Conservation (phyloP, 805 yeast genomes). For the Cephaloascus albidus region DNA sequence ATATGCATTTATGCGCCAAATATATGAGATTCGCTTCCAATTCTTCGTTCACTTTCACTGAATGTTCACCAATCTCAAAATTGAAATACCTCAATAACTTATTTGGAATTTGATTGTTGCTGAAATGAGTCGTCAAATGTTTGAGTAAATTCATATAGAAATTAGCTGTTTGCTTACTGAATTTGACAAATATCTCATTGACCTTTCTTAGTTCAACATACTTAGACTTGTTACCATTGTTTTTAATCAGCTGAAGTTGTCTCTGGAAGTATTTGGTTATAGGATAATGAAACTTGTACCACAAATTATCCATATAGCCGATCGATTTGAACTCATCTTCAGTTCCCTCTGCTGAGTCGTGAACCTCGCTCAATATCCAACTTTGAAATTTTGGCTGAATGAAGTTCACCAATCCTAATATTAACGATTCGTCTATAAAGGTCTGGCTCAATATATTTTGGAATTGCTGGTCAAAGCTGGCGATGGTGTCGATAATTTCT, state of each 20-base stretch:
- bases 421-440: constrained; percentile 29
- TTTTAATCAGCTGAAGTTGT: constrained; percentile 17
- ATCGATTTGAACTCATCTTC: constrained; percentile 26
- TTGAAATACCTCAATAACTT: constrained; percentile 18
- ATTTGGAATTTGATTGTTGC: constrained; percentile 23
- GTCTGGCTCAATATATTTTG: constrained; percentile 4
- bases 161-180: constrained; percentile 31
- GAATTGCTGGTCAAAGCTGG: neutral
- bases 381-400: constrained; percentile 36
- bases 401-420: constrained; percentile 39
- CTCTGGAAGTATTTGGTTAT: constrained; percentile 47
- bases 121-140: constrained; percentile 24
- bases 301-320: constrained; percentile 31
- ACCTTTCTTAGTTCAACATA: constrained; percentile 51
- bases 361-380: constrained; percentile 30
- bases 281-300: constrained; percentile 60
- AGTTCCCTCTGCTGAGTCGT: constrained; percentile 7
- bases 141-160: constrained; percentile 38
- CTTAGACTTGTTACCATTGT: constrained; percentile 8
- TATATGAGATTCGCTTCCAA: constrained; percentile 25
- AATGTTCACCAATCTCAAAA: constrained; percentile 10
- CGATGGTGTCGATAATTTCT: neutral
- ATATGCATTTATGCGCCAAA: constrained; percentile 36
- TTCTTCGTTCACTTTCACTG: constrained; percentile 6
- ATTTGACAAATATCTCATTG: constrained; percentile 41